phyloP scores from a whole-genome alignment of 1,284 basidiomycete genomes.

The Ustilago nuda region DNA sequence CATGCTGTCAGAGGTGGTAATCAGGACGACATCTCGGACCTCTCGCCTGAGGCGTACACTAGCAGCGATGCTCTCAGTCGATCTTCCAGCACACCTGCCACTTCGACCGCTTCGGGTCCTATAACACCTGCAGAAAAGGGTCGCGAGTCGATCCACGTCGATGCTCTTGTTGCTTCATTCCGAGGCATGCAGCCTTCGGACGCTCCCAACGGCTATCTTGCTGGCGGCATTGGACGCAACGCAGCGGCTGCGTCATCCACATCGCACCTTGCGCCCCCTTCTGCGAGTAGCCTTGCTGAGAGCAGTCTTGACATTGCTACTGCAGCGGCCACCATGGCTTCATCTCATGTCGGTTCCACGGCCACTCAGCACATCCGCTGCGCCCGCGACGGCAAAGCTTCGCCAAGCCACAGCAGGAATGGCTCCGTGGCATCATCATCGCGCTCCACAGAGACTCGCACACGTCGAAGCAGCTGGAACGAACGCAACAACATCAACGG shows the following conservation, averaged over 20 bases:
- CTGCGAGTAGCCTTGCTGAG: slow-evolving; percentile 28
- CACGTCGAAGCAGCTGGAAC: slow-evolving; percentile 65
- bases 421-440: slow-evolving; percentile 34
- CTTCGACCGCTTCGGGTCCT: slow-evolving; percentile 51
- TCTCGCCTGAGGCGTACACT: slow-evolving; percentile 41
- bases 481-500: slow-evolving; percentile 78
- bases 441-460: slow-evolving; percentile 16
- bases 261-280: slow-evolving; percentile 36
- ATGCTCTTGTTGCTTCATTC: slow-evolving; percentile 52
- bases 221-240: slow-evolving; percentile 30
- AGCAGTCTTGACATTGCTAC: slow-evolving; percentile 43
- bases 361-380: slow-evolving; percentile 43
- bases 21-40: slow-evolving; percentile 43
- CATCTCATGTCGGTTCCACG: slow-evolving; percentile 36
- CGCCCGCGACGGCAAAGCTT: slow-evolving; percentile 47
- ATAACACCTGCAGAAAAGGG: slow-evolving; percentile 42
- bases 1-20: slow-evolving; percentile 20
- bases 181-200: slow-evolving; percentile 51
- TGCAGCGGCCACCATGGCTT: slow-evolving; percentile 45
- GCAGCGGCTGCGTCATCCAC: slow-evolving; percentile 26
- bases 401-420: slow-evolving; percentile 40
- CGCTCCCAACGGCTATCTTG: slow-evolving; percentile 19
- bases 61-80: slow-evolving; percentile 45
- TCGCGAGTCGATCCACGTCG: slow-evolving; percentile 54
- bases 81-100: slow-evolving; percentile 52